A percentile compares a stretch with the other conserved stretches of the same genome.
phyloP scores from a whole-genome alignment of 495 filamentous ascomycete genomes.

The Xylaria venustula region DNA sequence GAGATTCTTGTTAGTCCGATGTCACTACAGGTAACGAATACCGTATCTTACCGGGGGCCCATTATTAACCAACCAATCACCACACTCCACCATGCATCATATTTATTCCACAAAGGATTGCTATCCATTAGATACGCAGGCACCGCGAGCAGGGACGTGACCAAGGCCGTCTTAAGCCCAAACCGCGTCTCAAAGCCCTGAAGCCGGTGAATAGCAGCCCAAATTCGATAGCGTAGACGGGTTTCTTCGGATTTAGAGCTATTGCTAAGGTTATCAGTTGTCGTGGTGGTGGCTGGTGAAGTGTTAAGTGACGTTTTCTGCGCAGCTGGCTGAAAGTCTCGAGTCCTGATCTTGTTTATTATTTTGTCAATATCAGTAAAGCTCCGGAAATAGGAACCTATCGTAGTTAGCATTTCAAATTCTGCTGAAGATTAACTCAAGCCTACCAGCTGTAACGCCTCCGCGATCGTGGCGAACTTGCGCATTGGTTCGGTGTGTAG shows the following conservation, averaged over 20 bases:
- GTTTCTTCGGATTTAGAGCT: slow-evolving; percentile 24
- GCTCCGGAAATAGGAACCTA: slow-evolving; percentile 51
- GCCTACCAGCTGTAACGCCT: slow-evolving; percentile 41
- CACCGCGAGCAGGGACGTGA: slow-evolving; percentile 49
- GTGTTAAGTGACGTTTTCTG: slow-evolving; percentile 23
- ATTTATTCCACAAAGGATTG: slow-evolving; percentile 50
- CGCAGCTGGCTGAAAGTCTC: slow-evolving; percentile 24
- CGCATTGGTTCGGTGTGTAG: slow-evolving; percentile 50
- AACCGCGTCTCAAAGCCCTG: slow-evolving; percentile 60
- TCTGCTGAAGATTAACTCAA: slow-evolving; percentile 24
- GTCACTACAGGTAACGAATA: not conserved
- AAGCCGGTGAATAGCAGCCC: slow-evolving; percentile 50
- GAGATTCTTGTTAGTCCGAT: not conserved
- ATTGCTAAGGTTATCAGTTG: slow-evolving; percentile 23
- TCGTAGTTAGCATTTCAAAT: slow-evolving; percentile 2
- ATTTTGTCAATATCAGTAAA: slow-evolving; percentile 42
- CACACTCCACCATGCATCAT: slow-evolving; percentile 58
- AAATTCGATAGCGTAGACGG: slow-evolving; percentile 42
- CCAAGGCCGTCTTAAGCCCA: slow-evolving; percentile 54
- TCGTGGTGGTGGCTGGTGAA: slow-evolving; percentile 22
- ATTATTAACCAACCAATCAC: slow-evolving; percentile 59
- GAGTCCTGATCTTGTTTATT: slow-evolving; percentile 25
- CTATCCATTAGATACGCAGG: slow-evolving; percentile 50
- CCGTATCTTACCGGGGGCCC: slow-evolving; percentile 42
- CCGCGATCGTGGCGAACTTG: slow-evolving; percentile 60